Base-by-base conservation (phyloP, 768 basidiomycete species). In the Naganishia vishniacii region DNA sequence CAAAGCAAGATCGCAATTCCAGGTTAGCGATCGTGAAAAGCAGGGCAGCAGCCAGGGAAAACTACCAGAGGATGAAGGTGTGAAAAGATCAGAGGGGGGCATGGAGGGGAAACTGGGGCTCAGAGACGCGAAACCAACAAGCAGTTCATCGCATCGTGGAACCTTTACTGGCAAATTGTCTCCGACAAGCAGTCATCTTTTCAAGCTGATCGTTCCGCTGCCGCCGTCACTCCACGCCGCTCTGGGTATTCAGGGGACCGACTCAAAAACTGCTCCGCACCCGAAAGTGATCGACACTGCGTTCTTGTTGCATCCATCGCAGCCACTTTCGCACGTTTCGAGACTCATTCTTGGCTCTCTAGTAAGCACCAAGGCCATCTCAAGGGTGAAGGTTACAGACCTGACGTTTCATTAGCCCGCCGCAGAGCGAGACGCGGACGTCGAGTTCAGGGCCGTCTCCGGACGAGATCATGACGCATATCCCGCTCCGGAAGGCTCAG, bases 241-340 rank as follows among this genome's bases (percentile, higher is more conserved):
- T 13, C 25, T 49, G 5, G 31, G 26, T 6, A 26, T 26, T 4
- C 46, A 48, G 31, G 25, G 15, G 4, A 13, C 20, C 4, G 12
- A 34, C 16, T 13, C 25, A 2, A 4, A 26, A 8, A 32, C 32
- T 37, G 29, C 29, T n/a, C 26, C 46, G 2, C 4, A 37, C 53
- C 49, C 60, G 64, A 63, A 74, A 77, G 47, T 79, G 51, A 62
- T 66, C 65, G 45, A 70, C 59, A 37, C 67, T 31, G 83, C 86
- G 4, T 82, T 86, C 65, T 81, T 87, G 6, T 79, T 87, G 0
- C 86, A 87, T 65, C 85, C 86, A 4, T 82, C 84, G 0, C 86
- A 87, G 68, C 86, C 86, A 0, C 81, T 87, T 6, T 84, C 84
- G 1, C 85, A 88, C 70, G 79, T 85, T 48, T 79, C 81, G 51